A percentile compares a stretch with the other conserved stretches of the same genome.
These are phyloP conservation scores for Cunninghamia lanceolata DNA, from an alignment of 75 land plant species.

Conservation along the genomic window DNA sequence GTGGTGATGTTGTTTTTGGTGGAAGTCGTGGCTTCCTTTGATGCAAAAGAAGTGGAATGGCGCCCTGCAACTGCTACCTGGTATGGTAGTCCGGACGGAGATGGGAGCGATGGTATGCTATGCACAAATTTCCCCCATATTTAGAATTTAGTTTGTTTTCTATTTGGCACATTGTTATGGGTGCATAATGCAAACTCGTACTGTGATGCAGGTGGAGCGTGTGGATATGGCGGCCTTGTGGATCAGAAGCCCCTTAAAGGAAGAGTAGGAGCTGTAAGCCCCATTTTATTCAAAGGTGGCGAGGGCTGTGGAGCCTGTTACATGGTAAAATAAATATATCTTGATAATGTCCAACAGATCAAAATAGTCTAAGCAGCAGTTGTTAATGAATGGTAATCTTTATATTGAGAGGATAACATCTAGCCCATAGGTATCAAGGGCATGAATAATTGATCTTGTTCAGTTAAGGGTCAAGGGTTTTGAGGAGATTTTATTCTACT, in stretches of 20 bases:
- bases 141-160: neutral
- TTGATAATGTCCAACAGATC: too few relatives aligned
- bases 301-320: conserved; percentile 87
- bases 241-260: conserved; percentile 58
- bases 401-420: too few relatives aligned
- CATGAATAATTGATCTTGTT: conserved; percentile 7
- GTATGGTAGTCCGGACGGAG: conserved; percentile 89
- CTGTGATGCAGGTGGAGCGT: conserved; percentile 67
- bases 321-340: neutral
- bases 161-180: too few relatives aligned
- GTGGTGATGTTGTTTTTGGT: neutral
- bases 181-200: neutral
- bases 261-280: conserved; percentile 72
- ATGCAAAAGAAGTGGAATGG: conserved; percentile 39
- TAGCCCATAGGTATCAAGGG: conserved; percentile 20
- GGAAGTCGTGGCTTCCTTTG: neutral
- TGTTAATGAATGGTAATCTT: too few relatives aligned
- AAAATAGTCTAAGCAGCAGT: too few relatives aligned
- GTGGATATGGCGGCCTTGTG: conserved; percentile 80
- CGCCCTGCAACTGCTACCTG: conserved; percentile 80
- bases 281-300: conserved; percentile 6
- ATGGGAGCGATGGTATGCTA: conserved; percentile 68
- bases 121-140: too few relatives aligned
- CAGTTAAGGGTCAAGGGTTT: neutral
- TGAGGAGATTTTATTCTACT: too few relatives aligned